A percentile compares a stretch with the other conserved stretches of the same genome.
These are phyloP conservation scores for Beta lomatogona DNA, from an alignment of 179 eudicot genomes.

Conservation along the genomic window DNA sequence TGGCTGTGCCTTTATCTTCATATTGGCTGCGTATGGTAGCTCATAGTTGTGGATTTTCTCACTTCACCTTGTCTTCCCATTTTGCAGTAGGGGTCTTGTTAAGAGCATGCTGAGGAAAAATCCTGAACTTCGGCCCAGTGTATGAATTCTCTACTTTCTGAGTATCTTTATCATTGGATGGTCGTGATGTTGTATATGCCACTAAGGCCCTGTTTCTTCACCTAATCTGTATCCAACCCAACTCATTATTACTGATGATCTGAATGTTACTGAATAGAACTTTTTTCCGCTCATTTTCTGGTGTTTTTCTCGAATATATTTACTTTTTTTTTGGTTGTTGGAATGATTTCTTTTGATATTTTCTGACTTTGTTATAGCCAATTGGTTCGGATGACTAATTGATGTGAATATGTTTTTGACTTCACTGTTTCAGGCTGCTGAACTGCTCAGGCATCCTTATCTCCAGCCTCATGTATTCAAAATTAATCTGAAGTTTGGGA, in stretches of 20 bases:
- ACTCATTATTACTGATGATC: no score
- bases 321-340: neutral
- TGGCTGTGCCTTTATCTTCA: neutral
- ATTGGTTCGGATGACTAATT: no score
- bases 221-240: neutral
- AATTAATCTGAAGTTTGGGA: constrained; percentile 54
- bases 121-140: constrained; percentile 92
- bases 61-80: constrained; percentile 6
- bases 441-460: constrained; percentile 77
- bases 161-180: neutral
- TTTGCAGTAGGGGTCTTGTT: constrained; percentile 77
- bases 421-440: constrained; percentile 63
- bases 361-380: neutral
- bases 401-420: constrained; percentile 15
- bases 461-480: constrained; percentile 70
- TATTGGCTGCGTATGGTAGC: neutral
- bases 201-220: neutral
- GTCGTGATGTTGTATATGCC: neutral
- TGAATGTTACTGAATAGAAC: no score
- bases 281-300: no score
- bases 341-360: neutral
- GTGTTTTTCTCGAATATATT: no score
- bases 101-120: constrained; percentile 94
- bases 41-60: constrained; percentile 9
- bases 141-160: constrained; percentile 41